Percentiles rank a stretch among this genome's conserved stretches.
Evolutionary conservation across 208 protist species (phyloP).

Genomic region (Phytomonas sp.): DNA sequence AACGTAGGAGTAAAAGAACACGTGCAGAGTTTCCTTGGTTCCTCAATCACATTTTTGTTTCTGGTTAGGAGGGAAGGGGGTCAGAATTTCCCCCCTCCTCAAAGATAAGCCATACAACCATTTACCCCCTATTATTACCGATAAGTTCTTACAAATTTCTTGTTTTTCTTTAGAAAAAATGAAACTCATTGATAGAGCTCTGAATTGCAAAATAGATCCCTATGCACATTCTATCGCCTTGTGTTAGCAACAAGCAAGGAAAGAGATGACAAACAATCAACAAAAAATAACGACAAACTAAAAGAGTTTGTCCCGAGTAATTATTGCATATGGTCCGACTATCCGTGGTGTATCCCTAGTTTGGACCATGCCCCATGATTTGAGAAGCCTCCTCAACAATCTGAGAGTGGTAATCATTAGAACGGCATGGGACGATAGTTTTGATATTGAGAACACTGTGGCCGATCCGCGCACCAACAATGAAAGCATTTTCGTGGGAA

Average conservation of each 20-base stretch:
- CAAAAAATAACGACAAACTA: not conserved
- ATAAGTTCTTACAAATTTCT: not conserved
- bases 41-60: not conserved
- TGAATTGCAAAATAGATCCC: not conserved
- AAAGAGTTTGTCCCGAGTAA: not conserved
- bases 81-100: not conserved
- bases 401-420: conserved; percentile 69
- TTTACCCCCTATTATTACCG: not conserved
- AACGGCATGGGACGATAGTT: conserved; percentile 66
- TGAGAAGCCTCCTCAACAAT: conserved; percentile 65
- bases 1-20: not conserved
- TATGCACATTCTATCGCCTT: not conserved
- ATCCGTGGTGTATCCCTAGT: conserved; percentile 77
- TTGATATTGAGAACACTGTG: conserved; percentile 15
- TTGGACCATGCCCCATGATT: conserved; percentile 77
- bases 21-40: not conserved
- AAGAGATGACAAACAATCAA: not conserved
- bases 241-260: not conserved
- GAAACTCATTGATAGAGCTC: not conserved
- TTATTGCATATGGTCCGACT: conserved; percentile 62
- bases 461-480: conserved; percentile 17
- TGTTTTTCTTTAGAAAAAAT: not conserved
- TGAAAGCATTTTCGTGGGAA: conserved; percentile 26
- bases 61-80: not conserved
- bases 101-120: not conserved